Conservation (phyloP, 768 basidiomycete species). For the Auricularia cornea region DNA sequence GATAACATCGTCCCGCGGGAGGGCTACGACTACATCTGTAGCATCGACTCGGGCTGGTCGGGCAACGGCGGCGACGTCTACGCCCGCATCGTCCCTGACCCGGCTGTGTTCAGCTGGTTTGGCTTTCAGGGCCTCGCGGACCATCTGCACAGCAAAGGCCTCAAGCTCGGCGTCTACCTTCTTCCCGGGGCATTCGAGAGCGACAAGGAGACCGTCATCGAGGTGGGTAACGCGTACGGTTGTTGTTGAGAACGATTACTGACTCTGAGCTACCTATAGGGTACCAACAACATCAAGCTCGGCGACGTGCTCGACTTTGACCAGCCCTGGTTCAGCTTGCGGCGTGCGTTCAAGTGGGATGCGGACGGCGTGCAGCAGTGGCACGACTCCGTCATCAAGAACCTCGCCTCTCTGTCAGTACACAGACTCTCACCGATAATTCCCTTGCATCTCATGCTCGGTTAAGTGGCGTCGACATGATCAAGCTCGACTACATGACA, state of each 20-base stretch:
- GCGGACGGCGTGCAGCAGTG: slow-evolving; percentile 2
- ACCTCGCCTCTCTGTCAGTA: slow-evolving; percentile 1
- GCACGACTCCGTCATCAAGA: slow-evolving; percentile 5
- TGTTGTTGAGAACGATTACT: too few relatives aligned
- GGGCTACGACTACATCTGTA: neutral
- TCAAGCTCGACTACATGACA: slow-evolving; percentile 4
- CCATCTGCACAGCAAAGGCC: neutral
- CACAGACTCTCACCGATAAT: neutral
- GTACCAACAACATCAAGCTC: neutral
- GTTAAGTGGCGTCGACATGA: slow-evolving; percentile 5
- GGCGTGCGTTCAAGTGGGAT: slow-evolving; percentile 2
- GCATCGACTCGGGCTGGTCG: slow-evolving; percentile 6
- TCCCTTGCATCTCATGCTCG: neutral
- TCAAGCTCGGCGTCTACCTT: slow-evolving; percentile 4
- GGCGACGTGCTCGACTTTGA: neutral
- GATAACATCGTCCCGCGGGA: neutral
- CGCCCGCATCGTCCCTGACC: neutral
- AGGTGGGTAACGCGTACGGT: neutral
- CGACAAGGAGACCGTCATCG: neutral
- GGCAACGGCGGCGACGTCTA: neutral
- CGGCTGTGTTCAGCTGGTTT: neutral
- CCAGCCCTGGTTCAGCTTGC: neutral
- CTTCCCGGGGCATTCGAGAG: neutral
- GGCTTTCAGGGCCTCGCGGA: slow-evolving; percentile 1
- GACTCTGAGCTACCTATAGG: neutral